Evolutionary conservation across 2,329 filamentous ascomycete species (phyloP).

Genomic region (Whalleya microplaca): DNA sequence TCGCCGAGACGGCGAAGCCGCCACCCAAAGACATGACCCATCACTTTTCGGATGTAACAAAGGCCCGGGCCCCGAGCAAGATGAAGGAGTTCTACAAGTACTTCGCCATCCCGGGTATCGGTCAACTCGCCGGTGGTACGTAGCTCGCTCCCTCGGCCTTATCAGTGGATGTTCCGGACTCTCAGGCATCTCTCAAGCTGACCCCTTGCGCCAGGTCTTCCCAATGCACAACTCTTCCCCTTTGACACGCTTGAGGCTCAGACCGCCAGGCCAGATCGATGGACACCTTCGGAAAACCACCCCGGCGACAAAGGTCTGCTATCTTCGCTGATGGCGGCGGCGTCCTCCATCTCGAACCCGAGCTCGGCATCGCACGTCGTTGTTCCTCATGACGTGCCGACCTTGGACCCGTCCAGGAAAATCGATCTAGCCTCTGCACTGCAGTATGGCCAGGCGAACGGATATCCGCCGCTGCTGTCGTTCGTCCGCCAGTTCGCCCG

Average conservation of each 20-base stretch:
- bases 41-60: conserved; percentile 73
- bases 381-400: conserved; percentile 60
- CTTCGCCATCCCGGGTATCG: conserved; percentile 67
- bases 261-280: conserved; percentile 74
- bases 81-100: conserved; percentile 89
- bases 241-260: conserved; percentile 89
- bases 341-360: conserved; percentile 29
- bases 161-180: conserved; percentile 1
- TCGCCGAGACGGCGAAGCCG: conserved; percentile 37
- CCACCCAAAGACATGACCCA: conserved; percentile 76
- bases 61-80: conserved; percentile 63
- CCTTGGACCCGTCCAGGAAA: conserved; percentile 64
- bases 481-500: conserved; percentile 81
- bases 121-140: conserved; percentile 64
- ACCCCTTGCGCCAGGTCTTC: conserved; percentile 62
- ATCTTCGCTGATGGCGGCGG: conserved; percentile 40
- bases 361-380: conserved; percentile 58
- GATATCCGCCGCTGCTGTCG: conserved; percentile 76
- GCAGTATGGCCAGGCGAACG: conserved; percentile 84
- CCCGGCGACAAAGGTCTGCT: conserved; percentile 47
- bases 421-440: conserved; percentile 82
- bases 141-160: conserved; percentile 7
- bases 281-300: conserved; percentile 69
- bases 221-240: conserved; percentile 81
- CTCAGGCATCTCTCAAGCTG: neutral